phyloP scores from a whole-genome alignment of 2,329 filamentous ascomycete species.

The Pseudopithomyces chartarum region DNA sequence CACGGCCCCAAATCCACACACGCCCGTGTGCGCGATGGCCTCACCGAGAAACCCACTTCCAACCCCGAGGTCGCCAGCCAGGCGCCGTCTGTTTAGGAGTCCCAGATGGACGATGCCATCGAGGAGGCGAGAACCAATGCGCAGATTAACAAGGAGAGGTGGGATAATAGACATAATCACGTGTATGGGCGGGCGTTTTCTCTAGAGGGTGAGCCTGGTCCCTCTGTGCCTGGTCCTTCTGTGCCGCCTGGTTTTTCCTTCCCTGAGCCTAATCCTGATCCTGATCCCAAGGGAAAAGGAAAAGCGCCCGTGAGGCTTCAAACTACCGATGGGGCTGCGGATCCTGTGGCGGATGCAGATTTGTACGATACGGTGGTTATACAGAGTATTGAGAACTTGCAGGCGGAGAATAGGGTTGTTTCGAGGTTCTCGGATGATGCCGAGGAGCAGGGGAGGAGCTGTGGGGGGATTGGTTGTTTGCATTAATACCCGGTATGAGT shows the following conservation, averaged over 20 bases:
- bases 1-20: constrained; percentile 48
- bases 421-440: neutral
- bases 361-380: neutral
- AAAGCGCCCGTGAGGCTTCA: neutral
- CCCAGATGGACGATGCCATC: neutral
- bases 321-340: neutral
- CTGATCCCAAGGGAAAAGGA: neutral
- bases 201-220: no score
- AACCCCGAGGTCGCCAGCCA: neutral
- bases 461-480: no score
- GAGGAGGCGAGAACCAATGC: neutral
- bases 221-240: no score
- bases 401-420: neutral
- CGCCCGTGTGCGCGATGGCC: constrained; percentile 27
- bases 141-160: neutral
- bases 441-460: neutral
- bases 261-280: no score
- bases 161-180: neutral
- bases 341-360: neutral
- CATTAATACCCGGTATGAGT: constrained; percentile 1
- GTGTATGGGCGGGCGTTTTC: neutral
- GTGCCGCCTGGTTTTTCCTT: no score
- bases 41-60: neutral
- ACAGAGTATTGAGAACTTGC: neutral
- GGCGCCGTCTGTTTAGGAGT: neutral